A percentile compares a stretch with the other conserved stretches of the same genome.
phyloP scores from a whole-genome alignment of 1,139 yeast species.

The Diutina sp. region DNA sequence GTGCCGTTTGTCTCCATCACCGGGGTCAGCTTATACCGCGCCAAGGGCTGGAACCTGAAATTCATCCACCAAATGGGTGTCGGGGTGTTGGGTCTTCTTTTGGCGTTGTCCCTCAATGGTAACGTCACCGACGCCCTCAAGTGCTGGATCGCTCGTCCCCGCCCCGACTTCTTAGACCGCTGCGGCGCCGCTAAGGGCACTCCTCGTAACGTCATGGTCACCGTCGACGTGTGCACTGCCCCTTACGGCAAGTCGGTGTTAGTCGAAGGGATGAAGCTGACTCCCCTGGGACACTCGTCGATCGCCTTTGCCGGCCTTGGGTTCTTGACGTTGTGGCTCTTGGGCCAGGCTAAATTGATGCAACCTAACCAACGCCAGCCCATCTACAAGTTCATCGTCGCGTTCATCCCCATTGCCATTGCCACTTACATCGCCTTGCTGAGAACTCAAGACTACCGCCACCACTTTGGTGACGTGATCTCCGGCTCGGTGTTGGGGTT shows the following conservation, averaged over 20 bases:
- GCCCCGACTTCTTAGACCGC: slow-evolving; percentile 69
- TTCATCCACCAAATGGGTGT: slow-evolving; percentile 2
- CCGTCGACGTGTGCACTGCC: slow-evolving; percentile 27
- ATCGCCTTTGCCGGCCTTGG: slow-evolving; percentile 51
- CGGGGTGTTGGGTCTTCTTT: slow-evolving; percentile 6
- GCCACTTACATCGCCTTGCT: slow-evolving; percentile 37
- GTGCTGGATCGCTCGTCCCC: slow-evolving; percentile 65
- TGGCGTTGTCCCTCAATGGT: slow-evolving; percentile 8
- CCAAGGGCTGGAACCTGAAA: not conserved
- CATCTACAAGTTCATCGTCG: slow-evolving; percentile 6
- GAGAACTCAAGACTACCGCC: slow-evolving; percentile 29
- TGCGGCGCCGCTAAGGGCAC: slow-evolving; percentile 40
- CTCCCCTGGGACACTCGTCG: slow-evolving; percentile 77
- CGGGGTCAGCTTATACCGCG: not conserved
- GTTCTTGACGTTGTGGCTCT: slow-evolving; percentile 42
- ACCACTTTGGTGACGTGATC: slow-evolving; percentile 4
- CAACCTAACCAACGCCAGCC: slow-evolving; percentile 3
- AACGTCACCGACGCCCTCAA: slow-evolving; percentile 56
- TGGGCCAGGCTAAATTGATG: slow-evolving; percentile 35
- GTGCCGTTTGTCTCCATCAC: not conserved
- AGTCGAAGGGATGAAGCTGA: slow-evolving; percentile 62
- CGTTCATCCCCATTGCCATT: slow-evolving; percentile 16
- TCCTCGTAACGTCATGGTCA: slow-evolving; percentile 24
- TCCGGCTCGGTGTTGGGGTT: slow-evolving; percentile 10
- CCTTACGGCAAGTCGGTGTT: slow-evolving; percentile 38